A percentile compares a stretch with the other conserved stretches of the same genome.
Conservation (phyloP, 2,329 filamentous ascomycete species). For the Teratosphaeria gauchensis region DNA sequence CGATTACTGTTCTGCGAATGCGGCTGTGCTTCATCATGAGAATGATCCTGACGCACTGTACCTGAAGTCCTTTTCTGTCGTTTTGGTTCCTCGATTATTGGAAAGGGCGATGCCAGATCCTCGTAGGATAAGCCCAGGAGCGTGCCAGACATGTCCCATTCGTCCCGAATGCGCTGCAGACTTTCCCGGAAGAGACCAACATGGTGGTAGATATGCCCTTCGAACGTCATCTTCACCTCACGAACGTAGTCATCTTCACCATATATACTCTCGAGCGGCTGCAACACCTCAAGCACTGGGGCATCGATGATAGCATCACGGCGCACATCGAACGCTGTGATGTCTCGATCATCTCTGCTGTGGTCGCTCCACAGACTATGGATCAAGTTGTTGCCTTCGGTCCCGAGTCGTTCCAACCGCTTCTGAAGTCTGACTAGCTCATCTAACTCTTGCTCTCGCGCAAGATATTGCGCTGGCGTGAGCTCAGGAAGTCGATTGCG, state of each 20-base stretch:
- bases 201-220: neutral
- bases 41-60: neutral
- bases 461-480: neutral
- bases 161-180: neutral
- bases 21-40: neutral
- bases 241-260: neutral
- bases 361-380: neutral
- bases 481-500: neutral
- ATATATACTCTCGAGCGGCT: neutral
- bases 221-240: neutral
- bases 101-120: neutral
- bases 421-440: neutral
- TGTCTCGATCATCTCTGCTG: neutral
- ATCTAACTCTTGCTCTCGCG: neutral
- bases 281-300: neutral
- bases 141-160: neutral
- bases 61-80: neutral
- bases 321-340: neutral
- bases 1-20: neutral
- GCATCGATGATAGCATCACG: neutral
- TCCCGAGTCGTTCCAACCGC: neutral
- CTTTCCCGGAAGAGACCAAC: neutral
- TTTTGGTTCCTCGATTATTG: neutral
- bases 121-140: neutral
- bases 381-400: neutral